phyloP scores from a whole-genome alignment of 2,329 filamentous ascomycete genomes.

The Pseudofabraea citricarpa region DNA sequence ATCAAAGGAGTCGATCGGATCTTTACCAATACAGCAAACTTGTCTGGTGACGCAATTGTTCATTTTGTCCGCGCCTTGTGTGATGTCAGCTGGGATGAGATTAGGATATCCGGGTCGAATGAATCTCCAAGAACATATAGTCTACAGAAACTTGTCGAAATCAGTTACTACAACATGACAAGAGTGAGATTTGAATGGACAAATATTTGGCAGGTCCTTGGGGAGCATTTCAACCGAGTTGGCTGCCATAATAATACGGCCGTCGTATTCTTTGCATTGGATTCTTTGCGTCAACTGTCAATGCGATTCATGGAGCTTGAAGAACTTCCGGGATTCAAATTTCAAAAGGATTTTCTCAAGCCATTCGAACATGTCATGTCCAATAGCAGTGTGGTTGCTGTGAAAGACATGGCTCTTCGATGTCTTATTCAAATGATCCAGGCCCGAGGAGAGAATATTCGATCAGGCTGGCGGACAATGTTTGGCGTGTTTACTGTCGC shows the following conservation, averaged over 20 bases:
- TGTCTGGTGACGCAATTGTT: conserved; percentile 91
- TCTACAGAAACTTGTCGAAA: conserved; percentile 95
- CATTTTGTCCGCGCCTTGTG: conserved; percentile 90
- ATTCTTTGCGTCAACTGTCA: conserved; percentile 89
- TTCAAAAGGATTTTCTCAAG: conserved; percentile 98
- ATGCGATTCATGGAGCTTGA: conserved; percentile 99
- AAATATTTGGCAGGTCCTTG: conserved; percentile 95
- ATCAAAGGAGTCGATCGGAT: conserved; percentile 91
- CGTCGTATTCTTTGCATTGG: conserved; percentile 95
- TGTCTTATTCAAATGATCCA: conserved; percentile 99
- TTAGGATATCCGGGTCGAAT: conserved; percentile 92
- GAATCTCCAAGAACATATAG: conserved; percentile 96
- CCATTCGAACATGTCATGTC: conserved; percentile 97
- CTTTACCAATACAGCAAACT: conserved; percentile 91
- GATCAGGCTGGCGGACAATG: conserved; percentile 98
- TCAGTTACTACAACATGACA: conserved; percentile 99
- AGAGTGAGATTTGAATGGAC: conserved; percentile 98
- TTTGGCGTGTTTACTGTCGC: conserved; percentile 98
- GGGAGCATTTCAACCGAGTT: conserved; percentile 96
- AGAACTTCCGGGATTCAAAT: conserved; percentile 97
- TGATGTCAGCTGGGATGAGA: conserved; percentile 98
- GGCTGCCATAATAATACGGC: conserved; percentile 95
- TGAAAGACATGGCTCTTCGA: conserved; percentile 95
- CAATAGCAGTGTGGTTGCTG: conserved; percentile 83
- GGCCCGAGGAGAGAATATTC: conserved; percentile 91